phyloP scores from a whole-genome alignment of 257 asterid species.

The Agastache rugosa region DNA sequence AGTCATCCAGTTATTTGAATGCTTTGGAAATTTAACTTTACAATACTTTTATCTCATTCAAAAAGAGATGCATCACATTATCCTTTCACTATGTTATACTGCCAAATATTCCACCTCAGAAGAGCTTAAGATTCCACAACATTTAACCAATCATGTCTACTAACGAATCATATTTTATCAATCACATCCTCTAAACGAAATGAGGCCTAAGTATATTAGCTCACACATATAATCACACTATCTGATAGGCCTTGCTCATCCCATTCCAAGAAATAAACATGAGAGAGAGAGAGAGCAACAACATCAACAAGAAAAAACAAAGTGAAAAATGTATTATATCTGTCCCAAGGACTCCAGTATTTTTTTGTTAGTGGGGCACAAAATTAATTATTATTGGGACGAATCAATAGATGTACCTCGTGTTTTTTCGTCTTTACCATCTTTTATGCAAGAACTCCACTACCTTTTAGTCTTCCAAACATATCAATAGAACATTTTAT shows the following conservation, averaged over 20 bases:
- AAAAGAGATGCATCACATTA: background rate
- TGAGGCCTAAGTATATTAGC: background rate
- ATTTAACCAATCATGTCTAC: background rate
- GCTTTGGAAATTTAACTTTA: background rate
- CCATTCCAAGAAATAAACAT: no score
- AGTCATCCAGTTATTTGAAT: conserved; percentile 12
- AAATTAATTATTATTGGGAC: no score
- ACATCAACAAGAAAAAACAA: background rate
- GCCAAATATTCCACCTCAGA: background rate
- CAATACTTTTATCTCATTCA: background rate
- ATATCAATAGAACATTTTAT: no score
- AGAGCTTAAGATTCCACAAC: background rate
- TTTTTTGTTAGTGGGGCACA: no score
- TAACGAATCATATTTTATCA: no score
- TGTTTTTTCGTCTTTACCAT: no score
- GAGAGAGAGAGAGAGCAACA: background rate
- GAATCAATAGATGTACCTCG: no score
- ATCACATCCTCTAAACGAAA: no score
- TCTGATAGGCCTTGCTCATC: no score
- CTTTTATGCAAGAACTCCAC: no score
- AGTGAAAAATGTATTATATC: background rate
- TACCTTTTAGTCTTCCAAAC: no score
- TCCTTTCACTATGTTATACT: background rate
- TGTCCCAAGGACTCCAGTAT: no score
- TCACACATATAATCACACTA: background rate